A percentile compares a stretch with the other conserved stretches of the same genome.
Conservation (phyloP, 805 yeast genomes). For the Candida montana region DNA sequence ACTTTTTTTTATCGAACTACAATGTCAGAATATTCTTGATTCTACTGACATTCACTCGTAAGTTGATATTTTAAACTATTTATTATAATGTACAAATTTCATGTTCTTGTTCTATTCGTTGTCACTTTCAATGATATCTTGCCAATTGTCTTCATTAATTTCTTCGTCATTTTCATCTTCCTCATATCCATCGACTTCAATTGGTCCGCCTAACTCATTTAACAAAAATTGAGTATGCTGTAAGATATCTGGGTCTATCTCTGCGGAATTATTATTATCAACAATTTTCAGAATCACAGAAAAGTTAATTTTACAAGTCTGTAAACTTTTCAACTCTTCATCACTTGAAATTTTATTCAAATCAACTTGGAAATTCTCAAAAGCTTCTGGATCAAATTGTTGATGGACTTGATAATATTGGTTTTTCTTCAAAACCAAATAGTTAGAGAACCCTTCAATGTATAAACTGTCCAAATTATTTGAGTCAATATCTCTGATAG, state of each 20-base stretch:
- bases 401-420: slow-evolving; percentile 14
- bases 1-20: too few relatives aligned
- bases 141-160: slow-evolving; percentile 41
- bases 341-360: not conserved
- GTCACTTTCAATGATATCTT: slow-evolving; percentile 42
- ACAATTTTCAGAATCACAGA: slow-evolving; percentile 10
- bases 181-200: slow-evolving; percentile 55
- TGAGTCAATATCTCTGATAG: slow-evolving; percentile 76
- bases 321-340: slow-evolving; percentile 3
- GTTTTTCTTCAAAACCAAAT: slow-evolving; percentile 40
- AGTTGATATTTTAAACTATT: not conserved
- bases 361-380: slow-evolving; percentile 17
- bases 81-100: not conserved
- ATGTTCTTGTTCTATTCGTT: slow-evolving; percentile 14
- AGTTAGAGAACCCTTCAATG: slow-evolving; percentile 72
- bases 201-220: slow-evolving; percentile 56
- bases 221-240: slow-evolving; percentile 48
- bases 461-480: slow-evolving; percentile 77
- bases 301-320: slow-evolving; percentile 7
- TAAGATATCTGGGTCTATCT: slow-evolving; percentile 53
- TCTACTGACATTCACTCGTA: too few relatives aligned
- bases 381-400: slow-evolving; percentile 21
- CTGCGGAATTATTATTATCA: slow-evolving; percentile 17
- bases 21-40: too few relatives aligned
- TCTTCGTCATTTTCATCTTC: slow-evolving; percentile 33